phyloP scores from a whole-genome alignment of 2,329 filamentous ascomycete genomes.

The Hirsutella minnesotensis region DNA sequence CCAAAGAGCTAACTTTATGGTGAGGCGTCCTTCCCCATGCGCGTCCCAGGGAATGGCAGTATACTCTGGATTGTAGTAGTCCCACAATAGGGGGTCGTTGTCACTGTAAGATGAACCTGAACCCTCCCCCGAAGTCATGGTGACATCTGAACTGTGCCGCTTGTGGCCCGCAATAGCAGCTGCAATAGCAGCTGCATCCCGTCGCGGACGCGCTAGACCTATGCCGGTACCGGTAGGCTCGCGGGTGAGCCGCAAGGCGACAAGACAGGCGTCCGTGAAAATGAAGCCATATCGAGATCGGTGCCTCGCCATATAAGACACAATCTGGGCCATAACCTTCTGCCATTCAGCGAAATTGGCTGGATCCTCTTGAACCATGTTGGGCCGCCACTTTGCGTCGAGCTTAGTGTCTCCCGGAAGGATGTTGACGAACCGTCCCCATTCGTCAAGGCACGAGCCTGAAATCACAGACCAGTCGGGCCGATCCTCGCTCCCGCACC shows the following conservation, averaged over 20 bases:
- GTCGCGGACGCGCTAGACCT: too few relatives aligned
- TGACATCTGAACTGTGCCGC: too few relatives aligned
- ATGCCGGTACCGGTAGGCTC: slow-evolving; percentile 1
- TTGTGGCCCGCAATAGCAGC: too few relatives aligned
- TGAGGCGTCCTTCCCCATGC: too few relatives aligned
- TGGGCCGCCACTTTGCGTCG: slow-evolving; percentile 1
- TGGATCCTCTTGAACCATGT: background rate
- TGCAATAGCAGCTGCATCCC: too few relatives aligned
- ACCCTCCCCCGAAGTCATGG: too few relatives aligned
- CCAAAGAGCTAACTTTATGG: too few relatives aligned
- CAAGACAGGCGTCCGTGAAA: slow-evolving; percentile 28
- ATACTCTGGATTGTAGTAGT: too few relatives aligned
- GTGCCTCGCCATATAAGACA: background rate
- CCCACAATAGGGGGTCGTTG: too few relatives aligned
- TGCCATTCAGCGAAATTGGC: background rate
- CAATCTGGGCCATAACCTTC: background rate
- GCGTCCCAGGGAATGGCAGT: too few relatives aligned
- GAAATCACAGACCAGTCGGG: background rate
- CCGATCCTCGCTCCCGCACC: background rate
- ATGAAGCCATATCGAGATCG: slow-evolving; percentile 3
- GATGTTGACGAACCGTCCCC: background rate
- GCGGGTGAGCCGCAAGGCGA: slow-evolving; percentile 1
- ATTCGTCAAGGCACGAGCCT: background rate
- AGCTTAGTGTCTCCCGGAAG: slow-evolving; percentile 3
- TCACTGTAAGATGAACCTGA: too few relatives aligned